Conservation (phyloP, 257 asterid species). For the Solanum gracilifrons region DNA sequence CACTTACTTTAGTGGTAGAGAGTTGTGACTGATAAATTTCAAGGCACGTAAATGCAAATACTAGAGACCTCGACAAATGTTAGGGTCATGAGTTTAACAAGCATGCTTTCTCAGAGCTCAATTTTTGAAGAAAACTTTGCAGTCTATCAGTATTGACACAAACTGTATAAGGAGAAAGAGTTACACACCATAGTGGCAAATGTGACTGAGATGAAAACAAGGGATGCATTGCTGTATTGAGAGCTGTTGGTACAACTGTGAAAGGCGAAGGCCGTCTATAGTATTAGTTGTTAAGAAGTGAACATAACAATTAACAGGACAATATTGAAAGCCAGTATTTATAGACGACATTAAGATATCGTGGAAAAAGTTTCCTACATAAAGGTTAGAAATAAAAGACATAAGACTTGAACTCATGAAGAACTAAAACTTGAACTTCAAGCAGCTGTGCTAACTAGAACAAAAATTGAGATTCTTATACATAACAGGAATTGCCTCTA, state of each 20-base stretch:
- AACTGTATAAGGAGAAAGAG: background rate
- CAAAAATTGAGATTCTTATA: background rate
- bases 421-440: background rate
- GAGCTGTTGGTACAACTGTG: constrained; percentile 98
- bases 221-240: constrained; percentile 93
- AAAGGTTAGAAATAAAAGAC: background rate
- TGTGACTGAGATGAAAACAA: constrained; percentile 97
- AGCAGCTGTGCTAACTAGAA: background rate
- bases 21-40: background rate
- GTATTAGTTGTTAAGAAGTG: constrained; percentile 72
- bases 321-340: background rate
- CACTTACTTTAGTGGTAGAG: background rate
- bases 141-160: background rate
- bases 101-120: background rate
- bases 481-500: background rate
- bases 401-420: background rate
- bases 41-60: background rate
- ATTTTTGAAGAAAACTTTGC: background rate
- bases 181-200: constrained; percentile 94
- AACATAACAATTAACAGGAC: background rate
- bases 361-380: background rate
- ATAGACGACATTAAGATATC: background rate
- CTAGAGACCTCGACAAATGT: background rate
- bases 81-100: background rate
- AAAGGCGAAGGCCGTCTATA: constrained; percentile 74